These are phyloP conservation scores for Calocybe gangraenosa DNA, from an alignment of 768 basidiomycete species.

Conservation along the genomic window DNA sequence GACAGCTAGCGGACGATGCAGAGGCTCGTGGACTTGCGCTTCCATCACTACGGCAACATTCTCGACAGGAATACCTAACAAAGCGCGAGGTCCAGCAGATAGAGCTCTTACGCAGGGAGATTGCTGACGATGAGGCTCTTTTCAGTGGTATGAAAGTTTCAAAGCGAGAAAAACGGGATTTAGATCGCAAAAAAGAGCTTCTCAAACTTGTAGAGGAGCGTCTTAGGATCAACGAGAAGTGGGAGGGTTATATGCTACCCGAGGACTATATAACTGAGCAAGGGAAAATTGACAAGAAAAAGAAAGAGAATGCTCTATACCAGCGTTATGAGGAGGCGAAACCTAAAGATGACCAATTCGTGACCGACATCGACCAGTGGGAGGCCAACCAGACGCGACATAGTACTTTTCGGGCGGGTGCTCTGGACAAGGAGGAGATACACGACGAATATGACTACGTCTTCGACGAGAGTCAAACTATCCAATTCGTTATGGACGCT, in stretches of 20 bases:
- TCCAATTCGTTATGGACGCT: constrained; percentile 88
- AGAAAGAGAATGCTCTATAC: constrained; percentile 89
- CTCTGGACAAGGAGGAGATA: constrained; percentile 81
- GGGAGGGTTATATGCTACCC: constrained; percentile 93
- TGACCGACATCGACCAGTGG: constrained; percentile 98
- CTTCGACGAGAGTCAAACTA: constrained; percentile 96
- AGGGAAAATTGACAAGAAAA: constrained; percentile 96
- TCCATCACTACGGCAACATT: constrained; percentile 78
- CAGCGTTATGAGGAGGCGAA: constrained; percentile 93
- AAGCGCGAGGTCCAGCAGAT: constrained; percentile 97
- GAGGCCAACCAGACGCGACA: constrained; percentile 88
- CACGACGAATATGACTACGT: constrained; percentile 94
- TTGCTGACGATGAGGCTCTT: constrained; percentile 89
- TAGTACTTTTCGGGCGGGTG: constrained; percentile 87
- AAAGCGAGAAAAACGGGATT: constrained; percentile 73
- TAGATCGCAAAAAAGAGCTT: constrained; percentile 90
- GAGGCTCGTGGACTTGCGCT: constrained; percentile 50
- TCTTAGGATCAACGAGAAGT: constrained; percentile 90
- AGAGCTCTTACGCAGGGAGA: constrained; percentile 88
- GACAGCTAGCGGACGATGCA: constrained; percentile 77
- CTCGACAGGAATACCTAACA: constrained; percentile 92
- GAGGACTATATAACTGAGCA: constrained; percentile 99
- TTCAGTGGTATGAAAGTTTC: constrained; percentile 91
- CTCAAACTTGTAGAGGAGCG: constrained; percentile 91
- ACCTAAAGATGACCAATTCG: constrained; percentile 89